Evolutionary conservation across 768 basidiomycete species (phyloP), one percentile per base, ranked within the genome.

Genomic region (Rhizopogon vesiculosus): DNA sequence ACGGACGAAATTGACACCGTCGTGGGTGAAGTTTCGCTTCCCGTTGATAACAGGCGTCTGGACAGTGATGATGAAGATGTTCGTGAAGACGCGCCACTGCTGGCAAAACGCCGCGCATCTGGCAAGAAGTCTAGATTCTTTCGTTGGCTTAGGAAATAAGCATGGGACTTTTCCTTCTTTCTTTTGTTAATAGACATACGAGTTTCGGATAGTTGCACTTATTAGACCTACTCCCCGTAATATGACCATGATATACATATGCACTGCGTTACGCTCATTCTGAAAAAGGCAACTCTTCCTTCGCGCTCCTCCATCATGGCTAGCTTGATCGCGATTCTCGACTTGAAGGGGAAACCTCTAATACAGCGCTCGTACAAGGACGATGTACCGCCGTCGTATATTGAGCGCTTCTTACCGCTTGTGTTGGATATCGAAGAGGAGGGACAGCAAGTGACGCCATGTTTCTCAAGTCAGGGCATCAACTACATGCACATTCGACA

Each of bases 401-500:
- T 99, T 61, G 97, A 98, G 67, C 84, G 91, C 45, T 98, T 99
- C 69, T 79, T 98, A 38, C 96, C 96, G 0, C 81, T 97, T 29
- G 76, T 98, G 25, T 84, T 98, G 38, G 96, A 99, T 29, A 87
- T 97, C 67, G 96, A 99, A 72, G 96, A 99, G 76, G 97, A 99
- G 56, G 93, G 92, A 38, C 88, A 93, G 62, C 93, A 93, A 64
- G 89, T 98, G 28, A 94, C 93, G 6, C 97, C 97, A 1, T 98
- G 96, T 74, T 92, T 99, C 77, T 91, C 95, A 3, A 87, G 83
- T 60, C 90, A 94, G 64, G 96, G 96, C 13, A 77, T 98, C 75
- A 98, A 98, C 72, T 99, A 95, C 74, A 90, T 98, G 87, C 94
- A 99, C 70, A 98, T 99, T 67, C 82, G 96, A 29, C 96, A 98